Conservation (phyloP, 345 rosid species). For the Lenwebbia sp. region DNA sequence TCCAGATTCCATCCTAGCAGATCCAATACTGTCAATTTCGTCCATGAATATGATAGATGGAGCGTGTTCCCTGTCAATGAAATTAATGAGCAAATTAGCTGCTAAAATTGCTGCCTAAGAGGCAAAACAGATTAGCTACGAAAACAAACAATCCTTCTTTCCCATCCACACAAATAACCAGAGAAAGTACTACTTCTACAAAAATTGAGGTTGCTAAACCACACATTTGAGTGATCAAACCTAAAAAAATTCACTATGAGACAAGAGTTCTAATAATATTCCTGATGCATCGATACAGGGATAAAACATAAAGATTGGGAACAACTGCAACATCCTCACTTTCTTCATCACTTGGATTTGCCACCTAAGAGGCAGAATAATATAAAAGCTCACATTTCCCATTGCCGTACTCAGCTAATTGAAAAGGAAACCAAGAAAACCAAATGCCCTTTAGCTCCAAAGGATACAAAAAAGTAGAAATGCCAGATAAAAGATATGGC, state of each 20-base stretch:
- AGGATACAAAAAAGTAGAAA: not conserved
- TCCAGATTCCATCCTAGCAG: slow-evolving; percentile 99
- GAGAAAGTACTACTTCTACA: not conserved
- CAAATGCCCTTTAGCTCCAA: not conserved
- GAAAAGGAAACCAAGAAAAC: not conserved
- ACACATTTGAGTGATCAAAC: not conserved
- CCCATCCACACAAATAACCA: not conserved
- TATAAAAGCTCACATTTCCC: not conserved
- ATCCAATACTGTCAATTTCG: slow-evolving; percentile 96
- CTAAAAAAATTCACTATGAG: not conserved
- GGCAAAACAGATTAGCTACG: not conserved
- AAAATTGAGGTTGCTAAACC: not conserved
- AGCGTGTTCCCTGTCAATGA: slow-evolving; percentile 68
- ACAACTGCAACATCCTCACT: not conserved
- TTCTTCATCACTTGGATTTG: not conserved
- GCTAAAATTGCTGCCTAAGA: not conserved
- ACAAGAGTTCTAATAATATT: not conserved
- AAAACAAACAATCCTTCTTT: not conserved
- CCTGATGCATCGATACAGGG: not conserved
- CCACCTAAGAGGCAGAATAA: not conserved
- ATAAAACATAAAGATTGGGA: not conserved
- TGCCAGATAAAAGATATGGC: not conserved
- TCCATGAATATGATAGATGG: slow-evolving; percentile 99
- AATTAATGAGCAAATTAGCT: not conserved
- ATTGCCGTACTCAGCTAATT: not conserved